A percentile compares a stretch with the other conserved stretches of the same genome.
These are phyloP conservation scores for Hymenoscyphus occultus DNA, from an alignment of 2,329 filamentous ascomycete genomes.

Conservation along the genomic window DNA sequence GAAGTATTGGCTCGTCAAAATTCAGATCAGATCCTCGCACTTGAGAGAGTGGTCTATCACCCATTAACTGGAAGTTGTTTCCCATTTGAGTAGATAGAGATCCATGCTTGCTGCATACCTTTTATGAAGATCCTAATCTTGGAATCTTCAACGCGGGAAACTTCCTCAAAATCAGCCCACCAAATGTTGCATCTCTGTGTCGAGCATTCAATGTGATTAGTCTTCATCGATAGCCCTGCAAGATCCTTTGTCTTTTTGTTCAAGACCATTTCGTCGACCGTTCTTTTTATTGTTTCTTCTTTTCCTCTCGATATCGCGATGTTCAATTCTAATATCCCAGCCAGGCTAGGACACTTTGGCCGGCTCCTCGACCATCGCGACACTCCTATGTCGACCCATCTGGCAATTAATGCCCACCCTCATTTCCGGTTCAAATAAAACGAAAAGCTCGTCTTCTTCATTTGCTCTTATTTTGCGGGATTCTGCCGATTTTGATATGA, in stretches of 20 bases:
- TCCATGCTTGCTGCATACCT: too few species aligned
- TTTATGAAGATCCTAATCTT: too few species aligned
- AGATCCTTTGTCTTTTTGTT: neutral
- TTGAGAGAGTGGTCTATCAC: too few species aligned
- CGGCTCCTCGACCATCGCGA: conserved; percentile 24
- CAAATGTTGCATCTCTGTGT: too few species aligned
- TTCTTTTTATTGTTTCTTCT: conserved; percentile 11
- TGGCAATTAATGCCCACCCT: conserved; percentile 22
- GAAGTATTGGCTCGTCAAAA: too few species aligned
- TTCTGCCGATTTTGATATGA: neutral
- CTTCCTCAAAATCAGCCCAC: too few species aligned
- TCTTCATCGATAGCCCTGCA: neutral
- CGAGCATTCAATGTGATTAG: neutral
- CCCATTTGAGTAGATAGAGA: too few species aligned
- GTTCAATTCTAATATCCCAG: conserved; percentile 20
- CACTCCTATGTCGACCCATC: conserved; percentile 27
- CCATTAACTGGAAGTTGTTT: too few species aligned
- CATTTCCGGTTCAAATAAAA: conserved; percentile 8
- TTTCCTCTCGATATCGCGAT: conserved; percentile 22
- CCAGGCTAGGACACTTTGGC: conserved; percentile 22
- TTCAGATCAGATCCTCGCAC: too few species aligned
- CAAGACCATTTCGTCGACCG: conserved; percentile 4
- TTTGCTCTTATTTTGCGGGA: neutral
- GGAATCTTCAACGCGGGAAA: too few species aligned
- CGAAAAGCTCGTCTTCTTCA: neutral